Base-by-base conservation (phyloP, 768 basidiomycete genomes). In the Saitozyma podzolica region DNA sequence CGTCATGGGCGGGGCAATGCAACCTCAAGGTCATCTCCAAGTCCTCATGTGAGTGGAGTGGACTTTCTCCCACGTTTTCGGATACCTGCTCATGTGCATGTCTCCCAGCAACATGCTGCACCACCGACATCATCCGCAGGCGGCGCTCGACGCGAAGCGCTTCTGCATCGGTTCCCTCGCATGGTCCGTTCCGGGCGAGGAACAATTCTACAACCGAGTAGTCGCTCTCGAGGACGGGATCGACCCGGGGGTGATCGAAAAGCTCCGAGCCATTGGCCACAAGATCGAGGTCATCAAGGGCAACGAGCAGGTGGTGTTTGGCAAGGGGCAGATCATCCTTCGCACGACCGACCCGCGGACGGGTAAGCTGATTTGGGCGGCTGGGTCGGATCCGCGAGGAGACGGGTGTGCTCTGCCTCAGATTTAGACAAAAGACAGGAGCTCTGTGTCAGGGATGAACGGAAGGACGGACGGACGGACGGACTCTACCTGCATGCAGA, bases 11-110 rank as follows among this genome's bases (percentile, higher is more conserved):
- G 70, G 65, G 3, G 64, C 55, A 11, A 70, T 66, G 65, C 68
- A 70, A 52, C 68, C 68, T 16, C 68, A 70, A 51, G 68, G 68
- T 1, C 68, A 70, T 55, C 64, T 72, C 20, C 70, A 72, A 56
- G 64, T 68, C 9, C 58, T 71, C 11, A 54, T 71, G 62, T 64
- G 39, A 48, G 62, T 41, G 29, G 2, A 29, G 29, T 29, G 29
- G 29, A 5, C 29, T 29, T 29, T 54, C 11, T 37, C 43, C n/a
- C 53, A 41, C 5, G 10, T 19, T n/a, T 19, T 17, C 11, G 47
- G 16, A 29, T 47, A 14, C 19, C 17, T 58, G 17, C 16, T 49
- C 49, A 20, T 19, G 14, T 2, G 9, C 16, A 20, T 19, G 6
- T 16, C 20, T 13, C 10, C 9, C 45, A 62, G 60, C 8, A 72